Conservation (phyloP, 2,329 filamentous ascomycete species). For the Paracorniculantispora psalliotae region DNA sequence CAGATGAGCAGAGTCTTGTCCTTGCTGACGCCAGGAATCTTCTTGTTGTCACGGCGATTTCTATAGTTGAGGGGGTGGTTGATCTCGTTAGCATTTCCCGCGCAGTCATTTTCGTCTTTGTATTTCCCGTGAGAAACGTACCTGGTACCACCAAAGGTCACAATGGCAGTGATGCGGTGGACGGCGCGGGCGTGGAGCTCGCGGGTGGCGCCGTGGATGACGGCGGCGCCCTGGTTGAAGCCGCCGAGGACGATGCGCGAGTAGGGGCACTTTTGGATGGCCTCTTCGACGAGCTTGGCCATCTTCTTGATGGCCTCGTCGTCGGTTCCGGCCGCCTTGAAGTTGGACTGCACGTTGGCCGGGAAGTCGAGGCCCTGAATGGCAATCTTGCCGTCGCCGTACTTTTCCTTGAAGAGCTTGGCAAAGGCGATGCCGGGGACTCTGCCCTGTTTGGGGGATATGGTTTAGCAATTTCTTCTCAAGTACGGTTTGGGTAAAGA, state of each 20-base stretch:
- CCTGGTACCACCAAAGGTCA: slow-evolving; percentile 26
- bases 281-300: slow-evolving; percentile 29
- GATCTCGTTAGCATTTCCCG: neutral
- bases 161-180: slow-evolving; percentile 21
- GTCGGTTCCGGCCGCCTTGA: slow-evolving; percentile 27
- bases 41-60: slow-evolving; percentile 27
- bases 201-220: slow-evolving; percentile 25
- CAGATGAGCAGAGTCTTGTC: slow-evolving; percentile 37
- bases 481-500: neutral
- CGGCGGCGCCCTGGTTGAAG: slow-evolving; percentile 33
- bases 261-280: slow-evolving; percentile 31
- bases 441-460: slow-evolving; percentile 13
- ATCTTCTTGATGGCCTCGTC: slow-evolving; percentile 27
- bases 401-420: slow-evolving; percentile 17
- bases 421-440: slow-evolving; percentile 18
- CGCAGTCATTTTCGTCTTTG: neutral
- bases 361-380: slow-evolving; percentile 30
- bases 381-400: slow-evolving; percentile 18
- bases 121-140: neutral
- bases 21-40: slow-evolving; percentile 30
- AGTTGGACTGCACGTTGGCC: slow-evolving; percentile 29
- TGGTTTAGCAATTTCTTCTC: neutral
- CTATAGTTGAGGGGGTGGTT: neutral
- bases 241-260: slow-evolving; percentile 34
- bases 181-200: slow-evolving; percentile 20